These are phyloP conservation scores for Fraxinus latifolia DNA, from an alignment of 305 asterid species.

Conservation along the genomic window DNA sequence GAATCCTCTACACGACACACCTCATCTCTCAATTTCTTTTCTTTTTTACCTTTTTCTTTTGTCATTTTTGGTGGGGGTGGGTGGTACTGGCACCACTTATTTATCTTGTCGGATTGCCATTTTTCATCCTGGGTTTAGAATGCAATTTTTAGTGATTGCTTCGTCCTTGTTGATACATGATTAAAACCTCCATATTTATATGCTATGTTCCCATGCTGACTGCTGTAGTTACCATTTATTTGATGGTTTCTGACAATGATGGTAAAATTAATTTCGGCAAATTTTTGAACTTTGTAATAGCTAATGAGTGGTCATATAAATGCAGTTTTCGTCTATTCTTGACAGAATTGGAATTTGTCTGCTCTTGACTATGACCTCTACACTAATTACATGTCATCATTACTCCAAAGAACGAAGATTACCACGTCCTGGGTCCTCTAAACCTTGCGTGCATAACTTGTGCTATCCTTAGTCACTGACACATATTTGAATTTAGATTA, in stretches of 20 bases:
- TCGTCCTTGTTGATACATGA: neutral
- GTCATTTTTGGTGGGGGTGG: neutral
- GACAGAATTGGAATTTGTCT: conserved; percentile 1
- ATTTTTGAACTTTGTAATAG: neutral
- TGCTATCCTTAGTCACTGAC: conserved; percentile 2
- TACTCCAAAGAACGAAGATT: neutral
- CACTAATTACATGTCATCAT: neutral
- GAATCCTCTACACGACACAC: neutral
- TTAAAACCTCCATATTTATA: neutral
- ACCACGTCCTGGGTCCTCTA: conserved; percentile 4
- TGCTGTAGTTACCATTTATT: neutral
- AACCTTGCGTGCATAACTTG: neutral
- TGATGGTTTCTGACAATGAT: neutral
- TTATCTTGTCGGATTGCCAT: neutral
- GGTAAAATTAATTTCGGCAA: neutral
- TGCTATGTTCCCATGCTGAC: neutral
- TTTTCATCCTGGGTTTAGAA: neutral
- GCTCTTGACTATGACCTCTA: neutral
- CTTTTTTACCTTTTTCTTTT: neutral
- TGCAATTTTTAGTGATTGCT: neutral
- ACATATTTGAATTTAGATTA: neutral
- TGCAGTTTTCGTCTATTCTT: neutral
- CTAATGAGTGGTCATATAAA: neutral
- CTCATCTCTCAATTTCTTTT: neutral
- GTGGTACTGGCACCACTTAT: neutral